Percentiles rank a stretch among this genome's conserved stretches.
phyloP scores from a whole-genome alignment of 768 basidiomycete species.

The Pleurotus giganteus region DNA sequence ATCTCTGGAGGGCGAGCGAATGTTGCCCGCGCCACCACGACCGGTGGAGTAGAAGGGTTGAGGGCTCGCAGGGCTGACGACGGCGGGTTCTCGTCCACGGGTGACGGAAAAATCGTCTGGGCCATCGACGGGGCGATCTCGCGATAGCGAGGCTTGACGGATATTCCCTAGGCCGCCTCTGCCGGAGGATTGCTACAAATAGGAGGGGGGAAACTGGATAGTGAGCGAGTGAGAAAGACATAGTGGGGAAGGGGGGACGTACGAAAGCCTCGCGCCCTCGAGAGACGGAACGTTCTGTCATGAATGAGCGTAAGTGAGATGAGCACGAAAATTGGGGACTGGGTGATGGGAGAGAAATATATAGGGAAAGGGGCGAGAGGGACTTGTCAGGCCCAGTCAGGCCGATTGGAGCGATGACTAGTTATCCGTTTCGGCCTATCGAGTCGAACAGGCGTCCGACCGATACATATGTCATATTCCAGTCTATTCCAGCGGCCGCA shows the following conservation, averaged over 20 bases:
- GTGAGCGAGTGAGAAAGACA: constrained; percentile 4
- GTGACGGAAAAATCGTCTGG: constrained; percentile 56
- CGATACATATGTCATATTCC: too few relatives aligned
- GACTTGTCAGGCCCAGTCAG: too few relatives aligned
- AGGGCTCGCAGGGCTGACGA: constrained; percentile 28
- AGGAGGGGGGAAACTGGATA: background rate
- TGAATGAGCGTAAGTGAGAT: constrained; percentile 12
- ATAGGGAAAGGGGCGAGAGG: background rate
- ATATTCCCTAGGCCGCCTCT: constrained; percentile 74
- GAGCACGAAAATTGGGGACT: background rate
- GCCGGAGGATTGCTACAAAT: constrained; percentile 51
- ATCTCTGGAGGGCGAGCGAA: constrained; percentile 74
- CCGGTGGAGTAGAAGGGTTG: constrained; percentile 54
- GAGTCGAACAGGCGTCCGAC: too few relatives aligned
- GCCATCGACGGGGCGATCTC: constrained; percentile 41
- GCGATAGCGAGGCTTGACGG: constrained; percentile 43
- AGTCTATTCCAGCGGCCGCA: background rate
- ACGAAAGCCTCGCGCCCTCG: constrained; percentile 62
- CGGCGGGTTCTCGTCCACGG: constrained; percentile 58
- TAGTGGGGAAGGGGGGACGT: constrained; percentile 22
- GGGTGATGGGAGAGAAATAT: background rate
- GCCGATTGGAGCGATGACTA: too few relatives aligned
- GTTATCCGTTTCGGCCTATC: too few relatives aligned
- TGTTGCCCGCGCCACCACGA: constrained; percentile 84
- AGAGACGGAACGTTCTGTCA: constrained; percentile 47